Percentiles rank a stretch among this genome's conserved stretches.
phyloP scores from a whole-genome alignment of 192 early-diverging fungal genomes.

The Backusella macrospora region DNA sequence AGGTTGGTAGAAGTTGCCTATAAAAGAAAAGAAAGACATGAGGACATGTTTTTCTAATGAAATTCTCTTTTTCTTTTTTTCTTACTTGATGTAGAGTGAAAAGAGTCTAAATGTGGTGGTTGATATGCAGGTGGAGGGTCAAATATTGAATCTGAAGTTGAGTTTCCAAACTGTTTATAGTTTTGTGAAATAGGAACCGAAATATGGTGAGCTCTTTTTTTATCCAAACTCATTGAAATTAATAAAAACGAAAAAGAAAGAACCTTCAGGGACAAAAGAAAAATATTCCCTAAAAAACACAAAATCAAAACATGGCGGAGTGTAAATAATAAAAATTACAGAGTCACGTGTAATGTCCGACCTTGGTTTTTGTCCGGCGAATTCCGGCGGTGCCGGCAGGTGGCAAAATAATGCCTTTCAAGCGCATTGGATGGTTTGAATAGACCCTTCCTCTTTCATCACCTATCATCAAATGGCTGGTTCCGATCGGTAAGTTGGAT shows the following conservation, averaged over 20 bases:
- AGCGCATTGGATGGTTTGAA: constrained; percentile 8
- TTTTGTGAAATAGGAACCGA: constrained; percentile 18
- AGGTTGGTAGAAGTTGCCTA: constrained; percentile 18
- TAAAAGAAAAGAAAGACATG: background rate
- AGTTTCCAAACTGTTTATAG: background rate
- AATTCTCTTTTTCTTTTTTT: background rate
- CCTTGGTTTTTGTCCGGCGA: background rate
- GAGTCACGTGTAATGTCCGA: background rate
- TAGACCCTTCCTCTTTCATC: constrained; percentile 22
- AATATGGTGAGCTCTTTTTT: constrained; percentile 22
- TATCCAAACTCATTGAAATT: background rate
- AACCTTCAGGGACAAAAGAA: background rate
- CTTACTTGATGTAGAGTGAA: background rate
- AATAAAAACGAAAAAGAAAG: background rate
- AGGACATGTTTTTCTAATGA: background rate
- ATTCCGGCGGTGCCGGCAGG: background rate
- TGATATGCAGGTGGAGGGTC: constrained; percentile 32
- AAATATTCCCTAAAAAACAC: background rate
- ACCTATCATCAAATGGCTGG: constrained; percentile 18
- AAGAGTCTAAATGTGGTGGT: background rate
- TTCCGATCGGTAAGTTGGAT: constrained; percentile 23
- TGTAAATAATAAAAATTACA: too few relatives aligned
- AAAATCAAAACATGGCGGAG: background rate
- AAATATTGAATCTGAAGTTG: constrained; percentile 1
- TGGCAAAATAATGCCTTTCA: constrained; percentile 14